Base-by-base conservation (phyloP, 2,329 filamentous ascomycete species). In the Paraphoma sp. region DNA sequence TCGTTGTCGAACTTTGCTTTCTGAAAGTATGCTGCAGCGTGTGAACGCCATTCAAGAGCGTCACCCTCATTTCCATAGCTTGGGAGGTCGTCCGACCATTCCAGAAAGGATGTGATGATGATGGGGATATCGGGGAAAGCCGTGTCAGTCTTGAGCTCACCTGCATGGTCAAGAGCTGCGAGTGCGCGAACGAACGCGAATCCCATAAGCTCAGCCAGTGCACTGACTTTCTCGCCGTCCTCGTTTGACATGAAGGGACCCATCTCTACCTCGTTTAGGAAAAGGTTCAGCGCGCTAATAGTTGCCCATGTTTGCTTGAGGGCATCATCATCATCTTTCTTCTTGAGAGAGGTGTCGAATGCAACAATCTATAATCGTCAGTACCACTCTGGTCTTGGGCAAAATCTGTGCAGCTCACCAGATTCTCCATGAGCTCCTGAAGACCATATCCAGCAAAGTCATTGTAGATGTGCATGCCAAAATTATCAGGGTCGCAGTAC, bases 381-480 rank as follows among this genome's bases (percentile, higher is more conserved):
- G 29, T 11, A 38, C 33, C 33, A 38, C 33, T 38, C 6, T n/a
- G 33, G 33, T 23, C 23, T 23, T 5, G 23, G 23, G 23, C 5
- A 2, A 23, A 23, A 5, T 23, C 23, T 23, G 23, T 23, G 23
- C 23, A 23, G 23, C 54, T 40, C 40, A 62, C 53, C 3, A 57
- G 17, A 17, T 69, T 62, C 40, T 65, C 56, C 29, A 62, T 45
- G n/a, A 63, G 23, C 45, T 67, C 63, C 43, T 53, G 49, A n/a
- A 60, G 45, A 1, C 61, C 63, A 16, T 50, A 63, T 12, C 53
- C 52, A n/a, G 58, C 18, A 9, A 50, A 67, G 29, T 68, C 58
- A 18, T 64, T 64, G 30, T 52, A 57, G 38, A 65, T 59, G 38
- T 68, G 50, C 61, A 67, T 67, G 0, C 44, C 48, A 48, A 68